A percentile compares a stretch with the other conserved stretches of the same genome.
phyloP scores from a whole-genome alignment of 768 basidiomycete species.

The Asterophora parasitica region DNA sequence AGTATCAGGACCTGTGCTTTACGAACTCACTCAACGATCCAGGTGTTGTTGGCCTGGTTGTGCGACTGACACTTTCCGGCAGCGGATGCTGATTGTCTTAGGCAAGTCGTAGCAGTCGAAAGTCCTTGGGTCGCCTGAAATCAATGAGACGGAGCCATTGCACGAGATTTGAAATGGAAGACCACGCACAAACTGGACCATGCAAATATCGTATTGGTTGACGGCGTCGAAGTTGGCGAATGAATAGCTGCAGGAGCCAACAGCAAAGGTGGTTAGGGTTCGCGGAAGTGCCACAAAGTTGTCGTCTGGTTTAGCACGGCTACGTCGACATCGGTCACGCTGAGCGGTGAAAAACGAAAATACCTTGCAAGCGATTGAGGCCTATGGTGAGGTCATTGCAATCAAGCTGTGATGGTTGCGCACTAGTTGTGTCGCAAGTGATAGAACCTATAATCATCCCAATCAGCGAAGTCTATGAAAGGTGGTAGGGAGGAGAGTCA shows the following conservation, averaged over 20 bases:
- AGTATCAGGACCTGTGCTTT: background rate
- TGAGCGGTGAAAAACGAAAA: too few species aligned
- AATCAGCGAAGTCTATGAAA: too few species aligned
- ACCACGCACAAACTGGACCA: background rate
- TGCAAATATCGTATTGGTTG: slow-evolving; percentile 1
- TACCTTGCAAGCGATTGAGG: slow-evolving; percentile 4
- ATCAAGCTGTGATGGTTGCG: background rate
- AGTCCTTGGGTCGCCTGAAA: slow-evolving; percentile 3
- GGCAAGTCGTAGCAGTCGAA: background rate
- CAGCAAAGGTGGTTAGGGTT: background rate
- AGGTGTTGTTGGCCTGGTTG: background rate
- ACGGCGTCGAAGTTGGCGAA: slow-evolving; percentile 2
- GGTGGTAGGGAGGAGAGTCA: too few species aligned
- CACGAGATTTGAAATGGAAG: too few species aligned
- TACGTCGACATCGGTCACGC: too few species aligned
- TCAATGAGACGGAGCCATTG: too few species aligned
- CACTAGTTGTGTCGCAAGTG: background rate
- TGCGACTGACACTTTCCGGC: slow-evolving; percentile 1
- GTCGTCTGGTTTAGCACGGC: background rate
- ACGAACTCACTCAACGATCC: slow-evolving; percentile 4
- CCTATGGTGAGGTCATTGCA: background rate
- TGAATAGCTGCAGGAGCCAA: slow-evolving; percentile 2
- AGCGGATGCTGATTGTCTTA: background rate
- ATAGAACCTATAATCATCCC: background rate
- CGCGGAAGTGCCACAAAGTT: background rate